Percentiles rank a stretch among this genome's conserved stretches.
These are phyloP conservation scores for Simplicillium aogashimaense DNA, from an alignment of 2,329 filamentous ascomycete genomes.

Conservation along the genomic window DNA sequence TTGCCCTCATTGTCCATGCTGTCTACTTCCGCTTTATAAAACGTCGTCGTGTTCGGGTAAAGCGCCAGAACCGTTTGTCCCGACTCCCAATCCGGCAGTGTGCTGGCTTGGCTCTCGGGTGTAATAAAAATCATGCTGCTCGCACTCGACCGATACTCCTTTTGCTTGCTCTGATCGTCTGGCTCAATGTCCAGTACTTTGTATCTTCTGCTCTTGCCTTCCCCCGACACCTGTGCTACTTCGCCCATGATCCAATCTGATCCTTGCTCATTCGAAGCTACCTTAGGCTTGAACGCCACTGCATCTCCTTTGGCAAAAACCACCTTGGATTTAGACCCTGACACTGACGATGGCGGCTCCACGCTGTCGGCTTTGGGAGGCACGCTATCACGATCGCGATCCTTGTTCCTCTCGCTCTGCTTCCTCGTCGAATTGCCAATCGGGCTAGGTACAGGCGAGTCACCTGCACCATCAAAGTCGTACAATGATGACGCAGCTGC, in stretches of 20 bases:
- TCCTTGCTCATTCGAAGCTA: slow-evolving; percentile 32
- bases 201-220: slow-evolving; percentile 69
- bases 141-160: slow-evolving; percentile 61
- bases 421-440: slow-evolving; percentile 24
- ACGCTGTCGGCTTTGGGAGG: slow-evolving; percentile 47
- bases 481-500: slow-evolving; percentile 24
- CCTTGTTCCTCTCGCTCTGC: slow-evolving; percentile 21
- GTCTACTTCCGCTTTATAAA: slow-evolving; percentile 76
- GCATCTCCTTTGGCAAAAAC: slow-evolving; percentile 52
- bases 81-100: slow-evolving; percentile 48
- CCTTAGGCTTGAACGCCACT: slow-evolving; percentile 56
- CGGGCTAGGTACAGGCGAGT: slow-evolving; percentile 35
- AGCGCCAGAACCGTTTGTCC: slow-evolving; percentile 67
- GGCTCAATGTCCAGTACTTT: slow-evolving; percentile 74
- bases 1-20: slow-evolving; percentile 48
- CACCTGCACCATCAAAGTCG: slow-evolving; percentile 32
- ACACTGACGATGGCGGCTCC: slow-evolving; percentile 34
- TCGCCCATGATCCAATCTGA: slow-evolving; percentile 67
- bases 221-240: slow-evolving; percentile 64
- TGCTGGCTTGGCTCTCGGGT: slow-evolving; percentile 34
- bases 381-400: slow-evolving; percentile 37
- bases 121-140: slow-evolving; percentile 72
- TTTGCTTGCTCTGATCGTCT: slow-evolving; percentile 56
- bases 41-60: slow-evolving; percentile 77
- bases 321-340: slow-evolving; percentile 36